phyloP scores from a whole-genome alignment of 345 rosid genomes.

The Euclidium syriacum region DNA sequence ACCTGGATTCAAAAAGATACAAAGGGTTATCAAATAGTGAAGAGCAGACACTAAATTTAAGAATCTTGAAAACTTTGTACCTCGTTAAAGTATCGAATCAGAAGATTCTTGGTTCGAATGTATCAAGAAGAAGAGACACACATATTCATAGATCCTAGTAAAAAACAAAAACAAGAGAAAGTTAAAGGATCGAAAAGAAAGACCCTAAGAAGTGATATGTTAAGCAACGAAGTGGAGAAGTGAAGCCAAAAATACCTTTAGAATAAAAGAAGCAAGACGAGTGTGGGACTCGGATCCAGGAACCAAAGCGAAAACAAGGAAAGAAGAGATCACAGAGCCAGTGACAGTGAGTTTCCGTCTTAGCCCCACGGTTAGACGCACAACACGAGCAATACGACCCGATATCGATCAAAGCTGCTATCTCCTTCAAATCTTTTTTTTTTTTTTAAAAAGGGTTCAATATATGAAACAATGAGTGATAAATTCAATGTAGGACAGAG shows the following conservation, averaged over 20 bases:
- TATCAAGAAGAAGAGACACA: too few species aligned
- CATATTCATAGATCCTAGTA: too few species aligned
- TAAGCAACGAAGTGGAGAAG: neutral
- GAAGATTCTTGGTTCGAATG: conserved; percentile 89
- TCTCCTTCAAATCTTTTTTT: conserved; percentile 87
- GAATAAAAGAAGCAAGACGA: conserved; percentile 49
- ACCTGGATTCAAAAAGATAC: conserved; percentile 42
- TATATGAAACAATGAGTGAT: neutral
- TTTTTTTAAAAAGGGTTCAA: neutral
- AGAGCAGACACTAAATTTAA: neutral
- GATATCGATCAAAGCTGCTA: conserved; percentile 58
- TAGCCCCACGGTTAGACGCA: conserved; percentile 57
- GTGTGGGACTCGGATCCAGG: conserved; percentile 58
- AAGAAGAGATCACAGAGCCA: conserved; percentile 41
- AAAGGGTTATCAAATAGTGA: too few species aligned
- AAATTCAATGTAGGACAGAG: neutral
- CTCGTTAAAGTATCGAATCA: conserved; percentile 77
- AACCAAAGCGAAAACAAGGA: conserved; percentile 54
- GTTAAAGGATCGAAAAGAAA: too few species aligned
- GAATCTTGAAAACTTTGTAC: conserved; percentile 28
- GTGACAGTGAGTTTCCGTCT: conserved; percentile 67
- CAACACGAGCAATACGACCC: conserved; percentile 69
- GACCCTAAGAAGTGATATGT: neutral
- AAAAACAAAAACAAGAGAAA: too few species aligned
- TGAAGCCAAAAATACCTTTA: conserved; percentile 38